Evolutionary conservation across 495 filamentous ascomycete species (phyloP).

Genomic region (Penicillium ucsense): DNA sequence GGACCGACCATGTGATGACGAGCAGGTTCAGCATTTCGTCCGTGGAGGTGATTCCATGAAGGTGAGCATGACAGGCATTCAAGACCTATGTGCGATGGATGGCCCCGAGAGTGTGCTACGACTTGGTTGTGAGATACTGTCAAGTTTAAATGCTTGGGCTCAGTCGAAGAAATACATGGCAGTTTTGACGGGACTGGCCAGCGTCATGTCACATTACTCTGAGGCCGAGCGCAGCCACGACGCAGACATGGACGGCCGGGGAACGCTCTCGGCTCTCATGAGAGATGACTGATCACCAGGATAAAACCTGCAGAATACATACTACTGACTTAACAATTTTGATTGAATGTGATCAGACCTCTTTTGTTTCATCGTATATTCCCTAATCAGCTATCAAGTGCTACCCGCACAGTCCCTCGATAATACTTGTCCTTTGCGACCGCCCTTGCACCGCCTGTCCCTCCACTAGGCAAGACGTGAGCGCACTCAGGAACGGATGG

Average conservation of each 20-base stretch:
- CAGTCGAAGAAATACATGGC: slow-evolving; percentile 23
- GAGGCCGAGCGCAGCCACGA: slow-evolving; percentile 1
- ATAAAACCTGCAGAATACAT: too few species aligned
- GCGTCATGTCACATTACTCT: slow-evolving; percentile 8
- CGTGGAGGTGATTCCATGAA: slow-evolving; percentile 38
- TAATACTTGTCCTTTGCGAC: too few species aligned
- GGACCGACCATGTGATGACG: slow-evolving; percentile 45
- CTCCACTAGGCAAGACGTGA: too few species aligned
- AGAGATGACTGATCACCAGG: neutral
- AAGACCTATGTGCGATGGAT: slow-evolving; percentile 35
- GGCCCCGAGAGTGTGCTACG: slow-evolving; percentile 33
- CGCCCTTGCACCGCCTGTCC: too few species aligned
- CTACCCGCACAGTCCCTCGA: too few species aligned
- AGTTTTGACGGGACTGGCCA: slow-evolving; percentile 21
- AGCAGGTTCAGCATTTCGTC: slow-evolving; percentile 44
- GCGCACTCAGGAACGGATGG: too few species aligned
- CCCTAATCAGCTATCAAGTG: too few species aligned
- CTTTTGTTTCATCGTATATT: too few species aligned
- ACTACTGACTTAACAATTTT: too few species aligned
- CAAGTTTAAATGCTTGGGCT: slow-evolving; percentile 30
- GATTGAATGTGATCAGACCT: too few species aligned
- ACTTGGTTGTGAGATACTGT: slow-evolving; percentile 34
- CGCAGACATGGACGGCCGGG: neutral
- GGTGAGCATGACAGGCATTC: slow-evolving; percentile 38
- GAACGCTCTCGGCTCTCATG: neutral